phyloP scores from a whole-genome alignment of 1,139 yeast species.

The Diutina catenulata region DNA sequence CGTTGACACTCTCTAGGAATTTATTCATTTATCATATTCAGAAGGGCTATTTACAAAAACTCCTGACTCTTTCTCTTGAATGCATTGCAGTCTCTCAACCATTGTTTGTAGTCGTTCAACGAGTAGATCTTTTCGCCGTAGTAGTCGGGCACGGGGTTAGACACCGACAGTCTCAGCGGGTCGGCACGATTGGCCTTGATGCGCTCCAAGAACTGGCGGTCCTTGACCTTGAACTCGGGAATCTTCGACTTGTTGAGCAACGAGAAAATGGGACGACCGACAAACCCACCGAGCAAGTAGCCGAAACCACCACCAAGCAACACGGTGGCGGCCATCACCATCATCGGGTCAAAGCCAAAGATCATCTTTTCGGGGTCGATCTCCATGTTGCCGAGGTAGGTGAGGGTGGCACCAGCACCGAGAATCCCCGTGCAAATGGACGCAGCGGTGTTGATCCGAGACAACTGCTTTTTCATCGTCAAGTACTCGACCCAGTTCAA shows the following conservation, averaged over 20 bases:
- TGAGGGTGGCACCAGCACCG: constrained; percentile 67
- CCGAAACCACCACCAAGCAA: constrained; percentile 68
- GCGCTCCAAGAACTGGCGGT: constrained; percentile 61
- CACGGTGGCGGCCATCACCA: constrained; percentile 60
- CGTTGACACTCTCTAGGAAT: too few relatives aligned
- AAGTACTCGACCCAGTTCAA: constrained; percentile 74
- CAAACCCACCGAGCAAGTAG: constrained; percentile 68
- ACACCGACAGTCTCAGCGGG: constrained; percentile 83
- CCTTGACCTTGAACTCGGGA: constrained; percentile 43
- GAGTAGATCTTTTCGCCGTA: constrained; percentile 94
- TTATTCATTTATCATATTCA: too few relatives aligned
- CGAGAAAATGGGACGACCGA: constrained; percentile 65
- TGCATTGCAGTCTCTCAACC: constrained; percentile 93
- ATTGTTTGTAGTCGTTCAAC: constrained; percentile 75
- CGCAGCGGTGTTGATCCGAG: constrained; percentile 54
- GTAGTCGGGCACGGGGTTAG: constrained; percentile 95
- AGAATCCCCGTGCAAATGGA: constrained; percentile 57
- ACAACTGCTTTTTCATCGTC: constrained; percentile 60
- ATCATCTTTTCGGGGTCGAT: constrained; percentile 75
- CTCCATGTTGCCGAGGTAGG: constrained; percentile 65
- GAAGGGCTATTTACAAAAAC: constrained; percentile 35
- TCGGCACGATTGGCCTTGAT: constrained; percentile 76
- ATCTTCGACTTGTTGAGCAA: constrained; percentile 36
- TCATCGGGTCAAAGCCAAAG: constrained; percentile 78
- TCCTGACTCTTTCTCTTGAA: constrained; percentile 78